Evolutionary conservation across 2,329 filamentous ascomycete species (phyloP).

Genomic region (Tolypocladium ovalisporum): DNA sequence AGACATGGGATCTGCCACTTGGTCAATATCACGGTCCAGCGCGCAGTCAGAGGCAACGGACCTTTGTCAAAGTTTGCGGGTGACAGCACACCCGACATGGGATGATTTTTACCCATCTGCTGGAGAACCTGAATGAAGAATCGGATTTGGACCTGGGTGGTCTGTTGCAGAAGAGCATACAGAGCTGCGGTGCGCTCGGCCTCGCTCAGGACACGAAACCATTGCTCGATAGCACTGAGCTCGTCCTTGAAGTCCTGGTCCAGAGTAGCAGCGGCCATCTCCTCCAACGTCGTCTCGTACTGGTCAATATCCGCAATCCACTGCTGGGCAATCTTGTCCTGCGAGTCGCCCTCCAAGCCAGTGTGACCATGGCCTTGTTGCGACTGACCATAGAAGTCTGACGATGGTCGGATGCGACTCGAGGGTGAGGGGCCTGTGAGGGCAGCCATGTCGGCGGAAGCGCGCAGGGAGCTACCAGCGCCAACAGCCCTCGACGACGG

Average conservation of each 20-base stretch:
- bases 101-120: constrained; percentile 97
- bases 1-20: constrained; percentile 75
- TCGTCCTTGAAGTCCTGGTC: constrained; percentile 99
- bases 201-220: constrained; percentile 96
- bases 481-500: constrained; percentile 69
- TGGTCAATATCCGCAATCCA: constrained; percentile 99
- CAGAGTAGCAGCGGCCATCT: constrained; percentile 97
- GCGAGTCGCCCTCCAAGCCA: constrained; percentile 63
- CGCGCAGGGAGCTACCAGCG: constrained; percentile 75
- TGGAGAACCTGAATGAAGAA: constrained; percentile 99
- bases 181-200: constrained; percentile 91
- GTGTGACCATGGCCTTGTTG: constrained; percentile 58
- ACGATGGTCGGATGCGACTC: constrained; percentile 82
- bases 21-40: constrained; percentile 6
- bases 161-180: constrained; percentile 94
- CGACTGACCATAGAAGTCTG: constrained; percentile 81
- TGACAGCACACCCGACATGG: constrained; percentile 90
- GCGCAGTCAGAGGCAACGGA: constrained; percentile 26
- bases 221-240: constrained; percentile 96
- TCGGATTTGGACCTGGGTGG: constrained; percentile 94
- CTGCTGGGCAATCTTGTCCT: constrained; percentile 91
- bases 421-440: constrained; percentile 57
- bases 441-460: constrained; percentile 90
- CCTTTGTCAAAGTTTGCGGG: constrained; percentile 96
- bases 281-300: constrained; percentile 95